Percentiles rank a stretch among this genome's conserved stretches.
Conservation (phyloP, 106 monocot genomes). For the Alisma plantagoaquatica region DNA sequence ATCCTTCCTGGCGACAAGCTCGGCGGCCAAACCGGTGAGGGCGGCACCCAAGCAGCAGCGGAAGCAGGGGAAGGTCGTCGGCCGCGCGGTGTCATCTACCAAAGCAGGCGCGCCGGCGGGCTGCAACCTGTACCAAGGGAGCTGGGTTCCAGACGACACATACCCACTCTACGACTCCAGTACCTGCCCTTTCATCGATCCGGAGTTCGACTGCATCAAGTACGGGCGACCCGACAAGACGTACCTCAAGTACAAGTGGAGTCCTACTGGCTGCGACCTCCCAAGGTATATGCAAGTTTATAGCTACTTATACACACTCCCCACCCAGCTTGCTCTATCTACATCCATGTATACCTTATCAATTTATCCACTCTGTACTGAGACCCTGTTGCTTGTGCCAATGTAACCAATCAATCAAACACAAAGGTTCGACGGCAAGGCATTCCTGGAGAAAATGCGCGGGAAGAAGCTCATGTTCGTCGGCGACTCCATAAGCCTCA, state of each 20-base stretch:
- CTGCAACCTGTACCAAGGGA: conserved; percentile 72
- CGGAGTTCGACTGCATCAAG: conserved; percentile 79
- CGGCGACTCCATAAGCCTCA: conserved; percentile 81
- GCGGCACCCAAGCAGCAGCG: no score
- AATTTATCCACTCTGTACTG: neutral
- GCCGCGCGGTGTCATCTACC: no score
- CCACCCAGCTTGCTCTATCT: no score
- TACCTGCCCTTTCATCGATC: conserved; percentile 59
- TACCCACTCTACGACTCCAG: conserved; percentile 68
- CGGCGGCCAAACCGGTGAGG: no score
- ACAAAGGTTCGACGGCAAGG: conserved; percentile 40
- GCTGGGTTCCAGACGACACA: conserved; percentile 68
- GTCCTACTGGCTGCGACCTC: conserved; percentile 54
- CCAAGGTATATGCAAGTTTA: no score
- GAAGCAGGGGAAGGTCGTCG: no score
- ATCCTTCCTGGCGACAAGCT: no score
- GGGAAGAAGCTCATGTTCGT: conserved; percentile 92
- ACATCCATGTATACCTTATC: no score
- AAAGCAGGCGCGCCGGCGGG: no score
- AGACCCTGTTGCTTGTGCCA: neutral
- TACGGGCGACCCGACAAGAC: conserved; percentile 66
- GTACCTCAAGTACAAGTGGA: conserved; percentile 83
- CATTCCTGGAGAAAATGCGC: conserved; percentile 27
- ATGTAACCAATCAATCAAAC: neutral
- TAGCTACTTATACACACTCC: no score